Evolutionary conservation across 2,329 filamentous ascomycete genomes (phyloP).

Genomic region (Aspergillus transmontanensis): DNA sequence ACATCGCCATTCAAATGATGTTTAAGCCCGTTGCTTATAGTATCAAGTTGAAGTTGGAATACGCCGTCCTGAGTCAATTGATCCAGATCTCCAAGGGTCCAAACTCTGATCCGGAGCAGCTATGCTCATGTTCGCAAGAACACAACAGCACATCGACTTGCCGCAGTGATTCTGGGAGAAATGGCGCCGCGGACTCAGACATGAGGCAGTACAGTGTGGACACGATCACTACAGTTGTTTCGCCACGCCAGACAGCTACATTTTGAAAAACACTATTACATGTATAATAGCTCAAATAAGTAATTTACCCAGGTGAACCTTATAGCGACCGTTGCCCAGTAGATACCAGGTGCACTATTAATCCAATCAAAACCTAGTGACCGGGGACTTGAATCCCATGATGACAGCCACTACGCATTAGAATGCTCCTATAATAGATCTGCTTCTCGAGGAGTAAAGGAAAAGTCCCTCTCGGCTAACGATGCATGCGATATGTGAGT

Average conservation of each 20-base stretch:
- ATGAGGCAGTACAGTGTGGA: not conserved
- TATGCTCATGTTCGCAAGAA: not conserved
- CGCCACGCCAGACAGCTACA: not conserved
- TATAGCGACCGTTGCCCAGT: not conserved
- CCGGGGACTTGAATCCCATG: not conserved
- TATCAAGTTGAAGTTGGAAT: slow-evolving; percentile 56
- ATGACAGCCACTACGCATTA: not conserved
- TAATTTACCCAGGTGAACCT: not conserved
- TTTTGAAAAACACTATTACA: accelerated
- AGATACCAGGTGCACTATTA: not conserved
- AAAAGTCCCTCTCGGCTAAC: too few species aligned
- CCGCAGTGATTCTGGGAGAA: not conserved
- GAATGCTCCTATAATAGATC: accelerated
- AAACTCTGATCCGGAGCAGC: not conserved
- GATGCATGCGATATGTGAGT: too few species aligned
- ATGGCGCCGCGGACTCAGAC: not conserved
- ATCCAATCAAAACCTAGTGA: not conserved
- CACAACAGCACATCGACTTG: not conserved
- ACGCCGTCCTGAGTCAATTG: slow-evolving; percentile 54
- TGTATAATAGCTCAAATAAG: not conserved
- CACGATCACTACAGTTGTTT: not conserved
- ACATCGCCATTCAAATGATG: slow-evolving; percentile 43
- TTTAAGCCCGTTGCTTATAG: slow-evolving; percentile 43
- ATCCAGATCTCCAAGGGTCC: slow-evolving; percentile 28
- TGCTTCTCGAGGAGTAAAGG: not conserved